phyloP scores from a whole-genome alignment of 2,329 filamentous ascomycete genomes.

The Diaporthe citriasiana region DNA sequence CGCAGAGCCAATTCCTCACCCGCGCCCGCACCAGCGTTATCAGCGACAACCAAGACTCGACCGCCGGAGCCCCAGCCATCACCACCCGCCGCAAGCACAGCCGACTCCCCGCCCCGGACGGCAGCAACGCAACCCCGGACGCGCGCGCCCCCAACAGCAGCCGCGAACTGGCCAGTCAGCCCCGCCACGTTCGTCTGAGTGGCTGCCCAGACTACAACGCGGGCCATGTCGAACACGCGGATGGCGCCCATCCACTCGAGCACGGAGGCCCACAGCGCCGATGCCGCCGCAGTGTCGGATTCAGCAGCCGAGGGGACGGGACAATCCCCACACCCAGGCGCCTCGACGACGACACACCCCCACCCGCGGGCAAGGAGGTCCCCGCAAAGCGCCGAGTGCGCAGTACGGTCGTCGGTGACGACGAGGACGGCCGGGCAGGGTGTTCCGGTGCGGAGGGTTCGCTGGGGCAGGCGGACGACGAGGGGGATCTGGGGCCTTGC shows the following conservation, averaged over 20 bases:
- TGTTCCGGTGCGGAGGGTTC: constrained; percentile 47
- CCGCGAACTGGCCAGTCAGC: constrained; percentile 19
- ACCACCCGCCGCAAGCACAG: not conserved
- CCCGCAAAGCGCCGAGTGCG: constrained; percentile 71
- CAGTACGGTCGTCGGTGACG: constrained; percentile 73
- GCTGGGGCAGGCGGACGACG: constrained; percentile 72
- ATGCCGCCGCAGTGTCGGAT: constrained; percentile 55
- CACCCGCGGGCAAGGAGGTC: constrained; percentile 75
- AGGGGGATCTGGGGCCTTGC: constrained; percentile 64
- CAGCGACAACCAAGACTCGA: constrained; percentile 33
- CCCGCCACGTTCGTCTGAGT: not conserved
- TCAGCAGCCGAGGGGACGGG: constrained; percentile 71
- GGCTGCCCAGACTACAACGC: constrained; percentile 70
- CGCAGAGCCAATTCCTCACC: not conserved
- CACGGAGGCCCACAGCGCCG: constrained; percentile 71
- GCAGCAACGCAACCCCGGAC: constrained; percentile 34
- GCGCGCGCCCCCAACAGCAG: not conserved
- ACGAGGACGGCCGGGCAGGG: constrained; percentile 65
- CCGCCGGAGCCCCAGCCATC: not conserved
- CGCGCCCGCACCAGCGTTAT: not conserved
- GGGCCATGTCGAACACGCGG: constrained; percentile 67
- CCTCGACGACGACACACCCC: constrained; percentile 73
- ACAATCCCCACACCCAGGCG: constrained; percentile 77
- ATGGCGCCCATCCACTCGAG: constrained; percentile 69
- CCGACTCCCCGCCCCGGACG: not conserved